Conservation (phyloP, 2,329 filamentous ascomycete species). For the Sclerotinia subarctica region DNA sequence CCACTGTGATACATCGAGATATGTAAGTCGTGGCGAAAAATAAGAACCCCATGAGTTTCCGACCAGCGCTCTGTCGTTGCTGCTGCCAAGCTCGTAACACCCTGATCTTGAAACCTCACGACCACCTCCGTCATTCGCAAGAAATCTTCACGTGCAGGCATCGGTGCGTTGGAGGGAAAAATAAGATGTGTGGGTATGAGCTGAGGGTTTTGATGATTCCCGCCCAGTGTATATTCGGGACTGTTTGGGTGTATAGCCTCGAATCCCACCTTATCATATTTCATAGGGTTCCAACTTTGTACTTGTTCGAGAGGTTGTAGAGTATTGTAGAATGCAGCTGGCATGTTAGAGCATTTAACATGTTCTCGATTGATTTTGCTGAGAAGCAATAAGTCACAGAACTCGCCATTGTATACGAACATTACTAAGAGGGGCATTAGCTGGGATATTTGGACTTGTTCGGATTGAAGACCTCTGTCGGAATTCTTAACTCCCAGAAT, state of each 20-base stretch:
- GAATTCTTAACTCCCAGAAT: not conserved
- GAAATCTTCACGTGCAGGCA: not conserved
- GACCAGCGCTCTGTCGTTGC: not conserved
- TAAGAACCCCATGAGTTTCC: not conserved
- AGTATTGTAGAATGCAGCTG: not conserved
- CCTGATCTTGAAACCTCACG: not conserved
- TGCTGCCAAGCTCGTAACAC: too few relatives aligned
- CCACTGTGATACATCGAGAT: not conserved
- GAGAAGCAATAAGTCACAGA: not conserved
- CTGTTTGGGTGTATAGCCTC: not conserved
- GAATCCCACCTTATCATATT: not conserved
- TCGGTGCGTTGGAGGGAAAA: not conserved
- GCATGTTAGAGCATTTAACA: fast-evolving
- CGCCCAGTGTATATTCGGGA: not conserved
- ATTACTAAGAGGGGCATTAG: not conserved
- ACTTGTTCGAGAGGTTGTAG: not conserved
- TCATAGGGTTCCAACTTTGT: not conserved
- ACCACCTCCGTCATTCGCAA: not conserved
- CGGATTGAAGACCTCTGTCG: not conserved
- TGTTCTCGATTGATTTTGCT: not conserved
- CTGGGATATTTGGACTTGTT: not conserved
- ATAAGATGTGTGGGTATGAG: not conserved
- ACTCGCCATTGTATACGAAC: not conserved
- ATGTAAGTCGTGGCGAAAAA: not conserved
- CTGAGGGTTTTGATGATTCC: not conserved